Evolutionary conservation across 129 eudicot genomes (phyloP).

Genomic region (Mikania micrantha): DNA sequence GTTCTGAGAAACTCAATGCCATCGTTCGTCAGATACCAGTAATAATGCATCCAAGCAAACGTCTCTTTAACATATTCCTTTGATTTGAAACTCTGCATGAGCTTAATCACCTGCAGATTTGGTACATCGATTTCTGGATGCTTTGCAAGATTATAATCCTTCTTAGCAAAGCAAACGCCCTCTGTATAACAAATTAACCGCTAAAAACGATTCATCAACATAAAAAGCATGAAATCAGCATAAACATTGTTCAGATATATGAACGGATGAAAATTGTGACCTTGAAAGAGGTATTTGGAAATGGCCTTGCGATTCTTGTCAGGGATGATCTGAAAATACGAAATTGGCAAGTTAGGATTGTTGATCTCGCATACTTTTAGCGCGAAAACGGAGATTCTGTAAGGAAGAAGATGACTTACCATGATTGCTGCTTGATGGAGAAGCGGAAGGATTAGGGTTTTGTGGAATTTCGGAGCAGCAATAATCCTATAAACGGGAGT

Average conservation of each 20-base stretch:
- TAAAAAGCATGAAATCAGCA: too few relatives aligned
- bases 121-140: conserved; percentile 95
- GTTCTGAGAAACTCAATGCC: conserved; percentile 92
- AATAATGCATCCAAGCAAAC: conserved; percentile 95
- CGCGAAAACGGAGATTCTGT: not conserved
- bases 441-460: not conserved
- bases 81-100: conserved; percentile 92
- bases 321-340: conserved; percentile 51
- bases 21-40: conserved; percentile 86
- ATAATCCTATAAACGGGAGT: too few relatives aligned
- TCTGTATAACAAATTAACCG: conserved; percentile 23
- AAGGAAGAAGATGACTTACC: conserved; percentile 4
- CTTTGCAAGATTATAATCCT: conserved; percentile 72
- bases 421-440: conserved; percentile 7
- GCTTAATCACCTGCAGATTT: conserved; percentile 82
- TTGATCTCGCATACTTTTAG: not conserved
- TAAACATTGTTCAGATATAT: not conserved
- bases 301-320: conserved; percentile 85
- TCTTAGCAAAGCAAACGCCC: conserved; percentile 87
- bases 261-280: conserved; percentile 6
- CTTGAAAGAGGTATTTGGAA: conserved; percentile 83
- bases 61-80: conserved; percentile 91
- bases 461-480: too few relatives aligned
- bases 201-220: not conserved
- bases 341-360: too few relatives aligned